Evolutionary conservation across 768 basidiomycete species (phyloP).

Genomic region (Hygrophoropsis aurantiaca): DNA sequence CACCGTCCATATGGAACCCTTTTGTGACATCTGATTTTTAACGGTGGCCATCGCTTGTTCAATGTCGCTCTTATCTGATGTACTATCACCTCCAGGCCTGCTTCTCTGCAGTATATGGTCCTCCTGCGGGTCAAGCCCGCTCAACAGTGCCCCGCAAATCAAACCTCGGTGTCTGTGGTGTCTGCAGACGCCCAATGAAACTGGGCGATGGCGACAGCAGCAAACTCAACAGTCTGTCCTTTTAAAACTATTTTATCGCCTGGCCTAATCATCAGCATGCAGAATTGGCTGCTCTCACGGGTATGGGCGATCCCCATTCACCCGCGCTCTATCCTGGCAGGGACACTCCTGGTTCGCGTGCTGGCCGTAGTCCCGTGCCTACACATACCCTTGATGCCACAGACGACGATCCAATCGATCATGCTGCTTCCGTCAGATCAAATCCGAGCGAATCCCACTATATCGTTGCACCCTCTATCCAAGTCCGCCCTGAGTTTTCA

Average conservation of each 20-base stretch:
- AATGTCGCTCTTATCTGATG: conserved; percentile 5
- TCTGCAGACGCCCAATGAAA: conserved; percentile 96
- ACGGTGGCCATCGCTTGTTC: not conserved
- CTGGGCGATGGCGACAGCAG: conserved; percentile 84
- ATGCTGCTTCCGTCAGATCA: conserved; percentile 49
- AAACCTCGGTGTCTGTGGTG: conserved; percentile 93
- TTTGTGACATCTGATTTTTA: too few species aligned
- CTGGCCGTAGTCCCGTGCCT: conserved; percentile 30
- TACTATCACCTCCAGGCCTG: conserved; percentile 64
- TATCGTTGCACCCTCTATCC: conserved; percentile 90
- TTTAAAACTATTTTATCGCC: not conserved
- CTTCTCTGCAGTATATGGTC: conserved; percentile 95
- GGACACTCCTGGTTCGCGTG: conserved; percentile 43
- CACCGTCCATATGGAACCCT: too few species aligned
- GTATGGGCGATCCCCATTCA: conserved; percentile 68
- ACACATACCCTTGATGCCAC: conserved; percentile 61
- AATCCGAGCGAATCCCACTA: conserved; percentile 53
- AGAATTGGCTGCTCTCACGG: conserved; percentile 95
- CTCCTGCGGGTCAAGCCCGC: conserved; percentile 61
- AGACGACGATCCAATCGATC: conserved; percentile 85
- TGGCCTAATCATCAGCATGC: conserved; percentile 12
- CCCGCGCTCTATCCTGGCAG: conserved; percentile 68
- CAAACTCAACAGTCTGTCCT: conserved; percentile 78
- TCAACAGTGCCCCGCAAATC: conserved; percentile 63
- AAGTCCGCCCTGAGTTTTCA: conserved; percentile 90